Base-by-base conservation (phyloP, 495 filamentous ascomycete species). In the Saxophila tyrrhenica region DNA sequence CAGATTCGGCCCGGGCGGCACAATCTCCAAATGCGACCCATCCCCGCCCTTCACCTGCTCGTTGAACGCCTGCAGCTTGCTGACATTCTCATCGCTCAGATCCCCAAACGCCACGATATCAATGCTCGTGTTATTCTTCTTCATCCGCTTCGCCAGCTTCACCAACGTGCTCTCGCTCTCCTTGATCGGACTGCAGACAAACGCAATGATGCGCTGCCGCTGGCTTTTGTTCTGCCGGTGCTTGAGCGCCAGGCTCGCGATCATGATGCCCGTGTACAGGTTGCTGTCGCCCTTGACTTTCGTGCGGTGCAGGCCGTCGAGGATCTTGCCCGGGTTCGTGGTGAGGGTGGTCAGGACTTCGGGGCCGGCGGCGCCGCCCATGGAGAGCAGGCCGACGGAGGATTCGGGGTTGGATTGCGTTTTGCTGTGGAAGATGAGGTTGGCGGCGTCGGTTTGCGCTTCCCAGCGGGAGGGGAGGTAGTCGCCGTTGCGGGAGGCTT, bases 191-290 rank as follows among this genome's bases (percentile, higher is more conserved):
- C 86, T 91, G 75, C 92, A 96, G 47, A 86, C 88, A 71, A 98
- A 97, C 19, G 88, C 88, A 66, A 98, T 83, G 68, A 97, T 94
- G 56, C 92, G 86, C 76, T 94, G 89, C 47, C 84, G 80, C 69
- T 96, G 90, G 35, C 85, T 86, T 64, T 95, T 96, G 70, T 98
- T 95, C 70, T 95, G 89, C 35, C 92, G 84, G 69, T 98, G 92
- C 73, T 97, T 98, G 59, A 98, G 77, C n/a, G 92, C 92, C 52
- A 98, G 79, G 88, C 95, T 55, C 49, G 92, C 92, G 52, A 99
- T 85, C 67, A 95, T 91, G 66, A 99, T 89, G 45, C 86, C 91
- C 5, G 90, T 96, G 54, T 86, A 81, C 24, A 97, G 77, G 69
- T 97, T 89, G 41, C 85, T 79, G 21, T 75, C 80, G 50, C 92